These are phyloP conservation scores for Solanum hybrid DNA, from an alignment of 305 asterid species.

Conservation along the genomic window DNA sequence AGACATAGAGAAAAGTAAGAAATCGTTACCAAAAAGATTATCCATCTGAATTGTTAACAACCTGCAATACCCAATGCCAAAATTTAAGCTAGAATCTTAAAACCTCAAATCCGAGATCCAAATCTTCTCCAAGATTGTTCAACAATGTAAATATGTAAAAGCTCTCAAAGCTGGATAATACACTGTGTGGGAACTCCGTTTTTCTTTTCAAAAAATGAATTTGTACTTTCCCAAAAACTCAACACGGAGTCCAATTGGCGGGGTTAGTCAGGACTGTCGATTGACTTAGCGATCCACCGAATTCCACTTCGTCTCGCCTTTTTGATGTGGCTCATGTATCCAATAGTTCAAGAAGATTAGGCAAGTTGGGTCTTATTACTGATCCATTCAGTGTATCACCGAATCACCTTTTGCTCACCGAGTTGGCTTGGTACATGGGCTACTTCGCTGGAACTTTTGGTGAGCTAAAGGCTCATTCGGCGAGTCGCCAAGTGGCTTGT, in stretches of 20 bases:
- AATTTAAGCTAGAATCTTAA: neutral
- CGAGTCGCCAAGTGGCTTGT: neutral
- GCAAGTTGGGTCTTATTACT: neutral
- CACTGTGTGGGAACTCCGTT: neutral
- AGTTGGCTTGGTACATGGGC: neutral
- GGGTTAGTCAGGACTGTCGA: neutral
- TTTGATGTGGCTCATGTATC: neutral
- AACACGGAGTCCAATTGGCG: neutral
- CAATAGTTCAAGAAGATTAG: neutral
- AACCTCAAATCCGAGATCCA: neutral
- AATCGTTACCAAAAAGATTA: neutral
- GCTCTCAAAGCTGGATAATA: neutral
- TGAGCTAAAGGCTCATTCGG: neutral
- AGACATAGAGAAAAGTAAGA: neutral
- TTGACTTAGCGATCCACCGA: neutral
- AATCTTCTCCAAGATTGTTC: neutral
- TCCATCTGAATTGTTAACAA: neutral
- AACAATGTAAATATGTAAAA: neutral
- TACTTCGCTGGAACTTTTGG: neutral
- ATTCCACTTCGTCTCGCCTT: neutral
- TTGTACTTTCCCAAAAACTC: neutral
- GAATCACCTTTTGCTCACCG: neutral
- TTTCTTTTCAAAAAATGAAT: neutral
- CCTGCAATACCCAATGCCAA: neutral
- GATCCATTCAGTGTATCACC: neutral